Evolutionary conservation across 306 rosid genomes (phyloP), one percentile per base, ranked within the genome.

Genomic region (Rosa lucieae): DNA sequence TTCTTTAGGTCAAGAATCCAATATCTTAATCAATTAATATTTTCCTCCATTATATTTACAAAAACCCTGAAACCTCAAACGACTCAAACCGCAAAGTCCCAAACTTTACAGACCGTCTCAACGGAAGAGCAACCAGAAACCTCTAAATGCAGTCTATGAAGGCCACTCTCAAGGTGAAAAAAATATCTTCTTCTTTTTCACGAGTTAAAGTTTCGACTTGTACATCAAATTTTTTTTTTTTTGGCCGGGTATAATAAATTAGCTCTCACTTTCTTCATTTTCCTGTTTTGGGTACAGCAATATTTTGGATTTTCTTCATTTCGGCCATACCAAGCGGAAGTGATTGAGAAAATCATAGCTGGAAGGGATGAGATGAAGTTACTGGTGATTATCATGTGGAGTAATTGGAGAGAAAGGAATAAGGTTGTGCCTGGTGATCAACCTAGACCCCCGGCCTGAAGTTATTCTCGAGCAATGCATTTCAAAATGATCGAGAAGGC

Each of bases 311-410:
- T 85, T 74, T 85, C 93, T 40, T 74, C 86, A 39, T 89, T 92
- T 74, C 93, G 97, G 67, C 90, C 87, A 29, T 86, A 94, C 75
- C 97, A 94, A 84, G 87, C 80, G 81, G 90, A 92, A 40, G 90
- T 87, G 56, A 88, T 92, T 59, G 84, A 86, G 89, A 79, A 88
- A 63, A 87, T 94, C 74, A 81, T 92, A 12, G 85, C 82, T 35
- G 88, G 86, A 85, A 92, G 87, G 80, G 98, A 92, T 23, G 26
- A 23, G 26, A 23, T 23, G 26, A 23, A 23, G 26, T 23, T 23
- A 23, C 26, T 23, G 26, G 26, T 23, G 26, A 23, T 23, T 23
- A 23, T 23, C 26, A 23, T 23, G 26, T 23, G 26, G 26, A 23
- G 26, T 23, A 23, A 23, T 23, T 23, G 26, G 26, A 23, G 26